Evolutionary conservation across 2,329 filamentous ascomycete species (phyloP), one percentile per base, ranked within the genome.

Genomic region (Verticillium nonalfalfae): DNA sequence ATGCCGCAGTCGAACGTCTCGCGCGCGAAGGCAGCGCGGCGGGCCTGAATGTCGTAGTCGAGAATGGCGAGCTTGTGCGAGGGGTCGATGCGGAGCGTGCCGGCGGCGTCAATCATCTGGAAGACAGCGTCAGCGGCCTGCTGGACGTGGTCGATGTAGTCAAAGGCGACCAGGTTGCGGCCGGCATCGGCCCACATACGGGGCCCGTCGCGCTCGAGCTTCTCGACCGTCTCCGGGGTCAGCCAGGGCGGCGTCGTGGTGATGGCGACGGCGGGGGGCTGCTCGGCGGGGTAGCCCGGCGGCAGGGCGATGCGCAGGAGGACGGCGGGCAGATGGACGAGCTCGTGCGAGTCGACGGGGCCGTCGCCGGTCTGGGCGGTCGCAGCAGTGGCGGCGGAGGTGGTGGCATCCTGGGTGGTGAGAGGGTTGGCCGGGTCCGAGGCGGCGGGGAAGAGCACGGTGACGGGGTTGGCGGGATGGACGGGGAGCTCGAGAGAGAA

Each of bases 1-100:
- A 98, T 84, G 1, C 90, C 91, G 66, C 94, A 98, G 59, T 93
- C 87, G 70, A 95, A 97, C 0, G 91, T 96, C 68, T 89, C 90
- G 66, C 86, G 86, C 63, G 95, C 88, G 71, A 97, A 98, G 0
- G 87, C 86, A 26, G 85, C 85, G 60, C 85, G 85, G 70, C 89
- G 90, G 7, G 90, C 87, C 64, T 88, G 87, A 62, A 85, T 87
- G 69, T 97, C 90, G 68, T 90, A 92, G 66, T 93, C 90, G 54
- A 97, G 74, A 14, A 97, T 79, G 5, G 87, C 83, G 18, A 91
- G 84, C 74, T 91, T 90, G 69, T 86, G 80, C 62, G 81, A 79
- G 1, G 81, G 75, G 5, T 80, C 75, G 13, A 89, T 76, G 64
- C 81, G 74, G 36, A 89, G 74, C 18, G 74, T 76, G 5, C 81